Evolutionary conservation across 176 grass and related monocot species (phyloP).

Genomic region (Carex pumila): DNA sequence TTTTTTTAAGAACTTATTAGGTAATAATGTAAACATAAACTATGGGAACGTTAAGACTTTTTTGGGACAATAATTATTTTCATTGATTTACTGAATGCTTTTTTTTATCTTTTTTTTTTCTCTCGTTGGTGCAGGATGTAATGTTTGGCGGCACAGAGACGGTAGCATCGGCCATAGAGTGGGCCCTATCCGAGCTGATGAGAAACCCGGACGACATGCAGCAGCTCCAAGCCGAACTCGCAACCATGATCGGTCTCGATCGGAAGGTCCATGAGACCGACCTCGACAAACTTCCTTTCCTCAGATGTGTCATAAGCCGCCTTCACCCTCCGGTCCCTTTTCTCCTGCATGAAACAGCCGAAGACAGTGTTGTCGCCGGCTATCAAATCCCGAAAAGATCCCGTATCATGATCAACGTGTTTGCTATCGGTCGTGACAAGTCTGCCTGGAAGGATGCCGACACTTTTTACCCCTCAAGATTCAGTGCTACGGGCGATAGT

Average conservation of each 20-base stretch:
- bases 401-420: conserved; percentile 83
- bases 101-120: background rate
- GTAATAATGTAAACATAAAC: too few species aligned
- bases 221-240: conserved; percentile 62
- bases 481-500: conserved; percentile 30
- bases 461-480: conserved; percentile 48
- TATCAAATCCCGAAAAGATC: conserved; percentile 56
- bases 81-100: background rate
- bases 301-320: conserved; percentile 70
- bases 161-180: conserved; percentile 86
- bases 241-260: conserved; percentile 37
- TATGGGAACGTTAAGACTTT: too few species aligned
- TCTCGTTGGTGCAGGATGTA: conserved; percentile 43
- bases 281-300: conserved; percentile 78
- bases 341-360: conserved; percentile 78
- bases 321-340: conserved; percentile 92
- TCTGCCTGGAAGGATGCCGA: conserved; percentile 63
- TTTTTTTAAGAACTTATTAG: too few species aligned
- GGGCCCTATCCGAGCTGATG: conserved; percentile 89
- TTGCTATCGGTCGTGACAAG: conserved; percentile 62
- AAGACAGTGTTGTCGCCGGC: conserved; percentile 55
- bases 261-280: conserved; percentile 51
- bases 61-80: background rate
- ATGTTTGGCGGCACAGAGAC: conserved; percentile 99
- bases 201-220: conserved; percentile 62